These are phyloP conservation scores for Silene noctiflora DNA, from an alignment of 179 eudicot genomes.

Conservation along the genomic window DNA sequence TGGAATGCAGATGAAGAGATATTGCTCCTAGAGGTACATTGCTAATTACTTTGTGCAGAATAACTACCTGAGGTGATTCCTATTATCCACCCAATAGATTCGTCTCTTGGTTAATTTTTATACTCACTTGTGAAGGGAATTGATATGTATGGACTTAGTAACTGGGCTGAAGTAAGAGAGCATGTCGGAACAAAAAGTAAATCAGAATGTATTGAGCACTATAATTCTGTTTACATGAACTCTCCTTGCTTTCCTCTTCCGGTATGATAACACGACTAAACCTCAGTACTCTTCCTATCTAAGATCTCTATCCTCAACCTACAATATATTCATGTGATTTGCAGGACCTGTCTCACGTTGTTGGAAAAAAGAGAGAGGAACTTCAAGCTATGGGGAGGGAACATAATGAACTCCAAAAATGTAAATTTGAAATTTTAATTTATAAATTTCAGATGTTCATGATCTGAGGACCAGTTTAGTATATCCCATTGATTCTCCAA, in stretches of 20 bases:
- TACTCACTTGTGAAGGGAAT: conserved; percentile 48
- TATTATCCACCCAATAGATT: not conserved
- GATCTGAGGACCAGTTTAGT: conserved; percentile 11
- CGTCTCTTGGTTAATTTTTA: not conserved
- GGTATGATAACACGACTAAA: conserved; percentile 42
- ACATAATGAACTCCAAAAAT: conserved; percentile 59
- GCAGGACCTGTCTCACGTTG: conserved; percentile 91
- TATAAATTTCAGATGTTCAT: not conserved
- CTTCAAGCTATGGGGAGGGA: conserved; percentile 94
- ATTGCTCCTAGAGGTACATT: conserved; percentile 74
- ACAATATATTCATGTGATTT: conserved; percentile 18
- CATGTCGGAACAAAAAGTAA: conserved; percentile 97
- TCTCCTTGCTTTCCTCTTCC: conserved; percentile 98
- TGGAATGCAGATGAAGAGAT: conserved; percentile 96
- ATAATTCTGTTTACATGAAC: conserved; percentile 64
- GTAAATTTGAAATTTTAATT: conserved; percentile 33
- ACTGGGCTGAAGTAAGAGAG: conserved; percentile 91
- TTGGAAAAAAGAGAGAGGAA: conserved; percentile 91
- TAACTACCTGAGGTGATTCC: not conserved
- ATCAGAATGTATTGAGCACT: conserved; percentile 77
- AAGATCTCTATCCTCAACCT: conserved; percentile 4
- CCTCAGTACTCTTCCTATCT: not conserved
- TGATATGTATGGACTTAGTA: conserved; percentile 86
- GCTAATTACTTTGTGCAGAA: not conserved
- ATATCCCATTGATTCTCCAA: not conserved